A percentile compares a stretch with the other conserved stretches of the same genome.
Evolutionary conservation across 768 basidiomycete species (phyloP).

Genomic region (Collybia nuda): DNA sequence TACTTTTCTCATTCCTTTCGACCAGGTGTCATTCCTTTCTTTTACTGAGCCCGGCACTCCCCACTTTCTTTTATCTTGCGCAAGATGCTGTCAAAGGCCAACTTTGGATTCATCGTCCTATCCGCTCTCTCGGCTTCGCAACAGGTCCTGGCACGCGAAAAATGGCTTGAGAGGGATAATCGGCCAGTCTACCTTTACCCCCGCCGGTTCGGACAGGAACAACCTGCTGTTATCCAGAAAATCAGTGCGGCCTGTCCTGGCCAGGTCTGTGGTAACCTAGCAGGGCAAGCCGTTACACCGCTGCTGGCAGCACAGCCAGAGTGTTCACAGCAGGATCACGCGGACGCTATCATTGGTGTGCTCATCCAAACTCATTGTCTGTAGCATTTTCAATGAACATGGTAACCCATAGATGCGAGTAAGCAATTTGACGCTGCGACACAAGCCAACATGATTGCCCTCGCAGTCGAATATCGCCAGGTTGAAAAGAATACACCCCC

Average conservation of each 20-base stretch:
- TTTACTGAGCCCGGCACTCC: constrained; percentile 11
- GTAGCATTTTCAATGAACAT: not conserved
- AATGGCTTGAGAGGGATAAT: constrained; percentile 48
- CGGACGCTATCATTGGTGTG: constrained; percentile 56
- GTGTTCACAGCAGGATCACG: constrained; percentile 58
- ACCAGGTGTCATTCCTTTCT: constrained; percentile 42
- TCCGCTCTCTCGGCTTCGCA: constrained; percentile 26
- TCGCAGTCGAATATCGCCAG: constrained; percentile 54
- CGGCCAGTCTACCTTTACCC: constrained; percentile 46
- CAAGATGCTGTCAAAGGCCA: constrained; percentile 30
- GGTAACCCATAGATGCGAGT: constrained; percentile 41
- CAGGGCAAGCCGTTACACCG: constrained; percentile 49
- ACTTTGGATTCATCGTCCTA: constrained; percentile 22
- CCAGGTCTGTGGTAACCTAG: constrained; percentile 45
- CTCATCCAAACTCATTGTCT: not conserved
- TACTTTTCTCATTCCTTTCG: constrained; percentile 29
- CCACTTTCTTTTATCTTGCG: constrained; percentile 19
- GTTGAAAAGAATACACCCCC: constrained; percentile 62
- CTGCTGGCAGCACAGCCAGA: constrained; percentile 51
- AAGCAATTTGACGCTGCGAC: constrained; percentile 51
- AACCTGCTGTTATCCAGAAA: constrained; percentile 45
- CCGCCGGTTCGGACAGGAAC: constrained; percentile 53
- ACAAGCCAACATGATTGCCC: constrained; percentile 48
- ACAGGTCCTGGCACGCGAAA: constrained; percentile 36
- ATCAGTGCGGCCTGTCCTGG: constrained; percentile 46